Base-by-base conservation (phyloP, 2,329 filamentous ascomycete genomes). In the Metarhizium robertsii region DNA sequence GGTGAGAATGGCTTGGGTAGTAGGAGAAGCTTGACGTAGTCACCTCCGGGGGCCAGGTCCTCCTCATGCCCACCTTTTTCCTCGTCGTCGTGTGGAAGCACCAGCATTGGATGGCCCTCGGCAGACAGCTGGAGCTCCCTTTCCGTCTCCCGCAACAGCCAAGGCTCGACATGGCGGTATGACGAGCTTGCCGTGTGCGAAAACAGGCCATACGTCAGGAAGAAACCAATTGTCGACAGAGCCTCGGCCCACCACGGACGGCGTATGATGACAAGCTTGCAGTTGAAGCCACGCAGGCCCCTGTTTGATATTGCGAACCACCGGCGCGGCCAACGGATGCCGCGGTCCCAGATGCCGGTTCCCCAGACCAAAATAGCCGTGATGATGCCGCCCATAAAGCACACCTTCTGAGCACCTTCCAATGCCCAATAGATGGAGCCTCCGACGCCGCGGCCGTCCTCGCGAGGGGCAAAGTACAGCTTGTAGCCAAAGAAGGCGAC, bases 341-440 rank as follows among this genome's bases (percentile, higher is more conserved):
- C 94, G 55, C 92, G 84, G 66, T 97, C 92, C 88, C 92, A 99
- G 70, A 96, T 92, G 32, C 94, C 94, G 0, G 92, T 96, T 16
- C 85, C 92, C 90, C 92, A 96, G 61, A 97, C 86, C 40, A 99
- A 77, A 47, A 91, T 79, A 40, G 84, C 87, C 0, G 92, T 96
- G 57, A 96, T 86, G 57, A 95, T 80, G 50, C 94, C 94, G 29
- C 90, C 91, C 72, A 95, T 88, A 66, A 96, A 87, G 65, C 89
- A 92, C 53, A 99, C 83, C 70, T 94, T 95, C 73, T 97, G 90
- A 7, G 83, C 82, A 68, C 88, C 89, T 66, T 97, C 92, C 3
- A 97, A 83, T 32, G 95, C 86, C 92, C 92, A 97, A 78, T 99
- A 99, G 53, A 96, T 90, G 14, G 87, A 92, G 36, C 94, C 92